These are phyloP conservation scores for Dissophora globulifera DNA, from an alignment of 192 early-diverging fungal species.

Conservation along the genomic window DNA sequence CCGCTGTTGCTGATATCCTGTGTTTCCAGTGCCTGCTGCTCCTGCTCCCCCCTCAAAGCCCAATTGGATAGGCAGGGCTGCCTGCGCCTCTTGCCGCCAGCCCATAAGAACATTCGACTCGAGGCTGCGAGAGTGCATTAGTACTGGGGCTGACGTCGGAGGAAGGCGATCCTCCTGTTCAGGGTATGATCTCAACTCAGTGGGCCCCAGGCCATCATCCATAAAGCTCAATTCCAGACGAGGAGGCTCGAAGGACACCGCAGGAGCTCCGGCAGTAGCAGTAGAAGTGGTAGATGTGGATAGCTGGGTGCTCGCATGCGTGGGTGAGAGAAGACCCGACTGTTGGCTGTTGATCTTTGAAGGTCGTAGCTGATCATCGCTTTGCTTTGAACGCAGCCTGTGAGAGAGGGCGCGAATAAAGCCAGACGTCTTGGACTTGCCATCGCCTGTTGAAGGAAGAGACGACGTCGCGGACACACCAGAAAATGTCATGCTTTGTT, in stretches of 20 bases:
- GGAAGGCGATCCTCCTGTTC: background rate
- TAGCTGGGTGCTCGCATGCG: too few species aligned
- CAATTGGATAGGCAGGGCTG: conserved; percentile 14
- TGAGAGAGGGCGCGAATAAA: conserved; percentile 40
- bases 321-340: too few species aligned
- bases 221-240: conserved; percentile 41
- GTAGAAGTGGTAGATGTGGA: too few species aligned
- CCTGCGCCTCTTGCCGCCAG: conserved; percentile 22
- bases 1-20: conserved; percentile 7
- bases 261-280: background rate
- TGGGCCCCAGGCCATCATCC: conserved; percentile 3
- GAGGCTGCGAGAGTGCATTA: conserved; percentile 1
- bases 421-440: conserved; percentile 22
- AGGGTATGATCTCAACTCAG: background rate
- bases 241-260: conserved; percentile 39
- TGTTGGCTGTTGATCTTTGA: conserved; percentile 22
- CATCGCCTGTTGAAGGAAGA: background rate
- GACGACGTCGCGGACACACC: conserved; percentile 21
- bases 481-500: conserved; percentile 23
- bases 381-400: conserved; percentile 42
- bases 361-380: conserved; percentile 30
- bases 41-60: too few species aligned
- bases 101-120: conserved; percentile 1
- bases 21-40: background rate
- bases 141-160: conserved; percentile 25